Evolutionary conservation across 192 early-diverging fungal genomes (phyloP).

Genomic region (Entrophospora sp.): DNA sequence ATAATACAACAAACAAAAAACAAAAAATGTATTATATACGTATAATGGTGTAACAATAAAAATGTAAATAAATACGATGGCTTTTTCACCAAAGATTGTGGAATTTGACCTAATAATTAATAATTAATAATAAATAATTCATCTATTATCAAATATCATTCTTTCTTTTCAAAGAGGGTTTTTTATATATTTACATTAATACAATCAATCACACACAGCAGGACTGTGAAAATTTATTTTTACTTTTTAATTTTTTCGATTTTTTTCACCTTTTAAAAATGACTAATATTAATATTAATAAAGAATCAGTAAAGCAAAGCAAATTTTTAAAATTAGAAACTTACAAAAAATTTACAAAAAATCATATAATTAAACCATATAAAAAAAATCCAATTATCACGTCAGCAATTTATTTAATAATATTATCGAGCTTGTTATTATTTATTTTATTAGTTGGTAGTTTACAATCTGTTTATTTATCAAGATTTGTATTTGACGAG

Average conservation of each 20-base stretch:
- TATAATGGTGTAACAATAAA: too few species aligned
- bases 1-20: too few species aligned
- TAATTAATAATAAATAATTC: too few species aligned
- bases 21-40: too few species aligned
- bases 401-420: not conserved
- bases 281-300: not conserved
- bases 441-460: constrained; percentile 1
- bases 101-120: too few species aligned
- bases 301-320: not conserved
- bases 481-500: not conserved
- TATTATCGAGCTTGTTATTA: not conserved
- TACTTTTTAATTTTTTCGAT: not conserved
- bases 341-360: too few species aligned
- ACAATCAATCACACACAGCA: not conserved
- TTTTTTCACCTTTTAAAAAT: not conserved
- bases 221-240: constrained; percentile 1
- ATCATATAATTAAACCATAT: not conserved
- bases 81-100: too few species aligned
- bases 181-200: not conserved
- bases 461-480: not conserved
- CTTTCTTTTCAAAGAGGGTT: too few species aligned
- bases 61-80: too few species aligned
- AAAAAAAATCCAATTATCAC: not conserved
- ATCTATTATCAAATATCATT: too few species aligned
- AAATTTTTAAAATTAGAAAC: not conserved